phyloP scores from a whole-genome alignment of 1,284 basidiomycete genomes.

The Veloboletus limbatus region DNA sequence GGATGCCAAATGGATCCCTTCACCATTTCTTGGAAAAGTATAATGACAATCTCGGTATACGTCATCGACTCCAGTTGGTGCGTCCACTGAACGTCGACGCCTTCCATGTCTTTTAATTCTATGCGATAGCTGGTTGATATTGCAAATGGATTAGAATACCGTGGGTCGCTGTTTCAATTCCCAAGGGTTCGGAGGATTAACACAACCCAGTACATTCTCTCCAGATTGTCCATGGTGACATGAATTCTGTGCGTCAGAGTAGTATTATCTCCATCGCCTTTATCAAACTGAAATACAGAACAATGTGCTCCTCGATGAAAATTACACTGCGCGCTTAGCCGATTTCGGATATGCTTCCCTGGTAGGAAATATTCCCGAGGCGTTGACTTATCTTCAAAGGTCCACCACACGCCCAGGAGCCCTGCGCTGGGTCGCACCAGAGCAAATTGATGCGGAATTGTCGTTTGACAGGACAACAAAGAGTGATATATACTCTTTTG shows the following conservation, averaged over 20 bases:
- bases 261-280: too few relatives aligned
- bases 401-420: background rate
- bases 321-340: too few relatives aligned
- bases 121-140: background rate
- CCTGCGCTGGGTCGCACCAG: background rate
- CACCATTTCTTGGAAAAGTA: background rate
- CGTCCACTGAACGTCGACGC: too few relatives aligned
- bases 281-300: too few relatives aligned
- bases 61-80: background rate
- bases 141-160: too few relatives aligned
- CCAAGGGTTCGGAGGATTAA: too few relatives aligned
- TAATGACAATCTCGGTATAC: background rate
- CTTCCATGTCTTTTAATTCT: background rate
- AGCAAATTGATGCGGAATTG: background rate
- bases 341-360: too few relatives aligned
- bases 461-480: background rate
- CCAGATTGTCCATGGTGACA: too few relatives aligned
- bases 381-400: background rate
- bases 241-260: too few relatives aligned
- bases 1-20: background rate
- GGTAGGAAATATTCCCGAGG: background rate
- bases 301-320: too few relatives aligned
- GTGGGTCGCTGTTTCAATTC: too few relatives aligned
- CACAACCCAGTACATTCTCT: too few relatives aligned
- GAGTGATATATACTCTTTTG: background rate